Evolutionary conservation across 1,139 yeast genomes (phyloP).

Genomic region (Tardiomyces depauwii): DNA sequence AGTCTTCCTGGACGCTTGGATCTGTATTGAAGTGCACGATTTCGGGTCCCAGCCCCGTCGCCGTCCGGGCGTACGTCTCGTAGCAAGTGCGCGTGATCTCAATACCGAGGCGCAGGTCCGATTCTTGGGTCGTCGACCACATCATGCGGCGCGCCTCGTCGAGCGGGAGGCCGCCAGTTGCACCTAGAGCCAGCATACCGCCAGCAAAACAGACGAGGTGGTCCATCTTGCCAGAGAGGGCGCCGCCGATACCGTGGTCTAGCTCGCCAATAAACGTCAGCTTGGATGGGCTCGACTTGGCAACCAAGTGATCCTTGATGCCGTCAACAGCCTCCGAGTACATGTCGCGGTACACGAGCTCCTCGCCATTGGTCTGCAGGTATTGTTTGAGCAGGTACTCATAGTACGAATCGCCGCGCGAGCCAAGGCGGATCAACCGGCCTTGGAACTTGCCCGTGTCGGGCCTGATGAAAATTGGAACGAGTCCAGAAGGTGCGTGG

Average conservation of each 20-base stretch:
- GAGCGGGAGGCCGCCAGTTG: conserved; percentile 60
- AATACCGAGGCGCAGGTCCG: conserved; percentile 59
- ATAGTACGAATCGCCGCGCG: conserved; percentile 89
- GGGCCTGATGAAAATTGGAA: conserved; percentile 71
- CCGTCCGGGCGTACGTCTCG: conserved; percentile 63
- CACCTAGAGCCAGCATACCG: conserved; percentile 82
- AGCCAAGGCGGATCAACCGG: conserved; percentile 61
- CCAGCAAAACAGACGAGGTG: conserved; percentile 91
- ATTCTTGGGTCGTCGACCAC: conserved; percentile 39
- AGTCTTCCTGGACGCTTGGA: conserved; percentile 36
- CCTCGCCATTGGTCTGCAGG: conserved; percentile 58
- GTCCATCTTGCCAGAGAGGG: conserved; percentile 74
- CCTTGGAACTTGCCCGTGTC: conserved; percentile 64
- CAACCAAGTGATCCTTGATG: conserved; percentile 51
- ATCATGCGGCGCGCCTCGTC: conserved; percentile 34
- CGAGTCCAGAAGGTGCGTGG: conserved; percentile 62
- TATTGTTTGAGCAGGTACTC: conserved; percentile 84
- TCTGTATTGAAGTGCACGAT: conserved; percentile 65
- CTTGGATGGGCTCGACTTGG: conserved; percentile 48
- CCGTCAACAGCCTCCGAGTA: conserved; percentile 72
- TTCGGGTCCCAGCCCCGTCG: conserved; percentile 80
- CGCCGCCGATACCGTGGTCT: conserved; percentile 51
- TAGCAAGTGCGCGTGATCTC: conserved; percentile 76
- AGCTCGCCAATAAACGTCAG: conserved; percentile 71
- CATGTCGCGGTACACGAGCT: conserved; percentile 56